A percentile compares a stretch with the other conserved stretches of the same genome.
phyloP scores from a whole-genome alignment of 176 grass and related monocot species.

The Eleusine coracana region DNA sequence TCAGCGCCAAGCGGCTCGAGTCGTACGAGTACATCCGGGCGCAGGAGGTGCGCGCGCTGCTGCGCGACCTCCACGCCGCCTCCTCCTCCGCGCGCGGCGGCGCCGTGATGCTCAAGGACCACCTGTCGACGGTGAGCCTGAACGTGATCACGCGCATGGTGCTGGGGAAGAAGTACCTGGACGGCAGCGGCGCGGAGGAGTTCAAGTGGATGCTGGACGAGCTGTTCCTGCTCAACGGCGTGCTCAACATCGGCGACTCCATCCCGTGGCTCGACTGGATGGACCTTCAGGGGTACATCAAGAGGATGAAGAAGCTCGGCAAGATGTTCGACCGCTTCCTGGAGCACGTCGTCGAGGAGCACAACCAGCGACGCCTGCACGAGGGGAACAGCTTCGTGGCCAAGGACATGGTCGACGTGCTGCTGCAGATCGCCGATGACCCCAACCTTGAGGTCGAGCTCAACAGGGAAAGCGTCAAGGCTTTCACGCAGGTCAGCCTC shows the following conservation, averaged over 20 bases:
- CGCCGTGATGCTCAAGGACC: slow-evolving; percentile 73
- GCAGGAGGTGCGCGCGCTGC: slow-evolving; percentile 59
- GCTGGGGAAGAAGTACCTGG: slow-evolving; percentile 82
- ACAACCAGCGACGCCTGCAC: slow-evolving; percentile 46
- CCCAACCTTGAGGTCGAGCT: slow-evolving; percentile 75
- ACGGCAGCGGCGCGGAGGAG: slow-evolving; percentile 53
- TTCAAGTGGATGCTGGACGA: slow-evolving; percentile 95
- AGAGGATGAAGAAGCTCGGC: slow-evolving; percentile 81
- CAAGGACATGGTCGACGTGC: slow-evolving; percentile 89
- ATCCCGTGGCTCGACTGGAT: slow-evolving; percentile 84
- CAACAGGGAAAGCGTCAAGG: slow-evolving; percentile 69
- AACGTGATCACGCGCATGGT: slow-evolving; percentile 93
- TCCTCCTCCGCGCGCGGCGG: slow-evolving; percentile 31
- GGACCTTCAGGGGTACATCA: slow-evolving; percentile 85
- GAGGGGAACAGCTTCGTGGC: slow-evolving; percentile 67
- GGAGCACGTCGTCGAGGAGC: slow-evolving; percentile 83
- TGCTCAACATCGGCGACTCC: slow-evolving; percentile 92
- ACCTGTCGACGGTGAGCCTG: slow-evolving; percentile 66
- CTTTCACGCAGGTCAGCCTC: slow-evolving; percentile 71
- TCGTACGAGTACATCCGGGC: slow-evolving; percentile 75
- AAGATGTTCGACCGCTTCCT: slow-evolving; percentile 83
- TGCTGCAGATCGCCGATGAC: slow-evolving; percentile 70
- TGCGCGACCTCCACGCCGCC: slow-evolving; percentile 44
- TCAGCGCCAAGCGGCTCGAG: slow-evolving; percentile 72
- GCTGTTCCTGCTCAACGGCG: slow-evolving; percentile 86